Percentiles rank a stretch among this genome's conserved stretches.
These are phyloP conservation scores for Urostyla sp. DNA, from an alignment of 73 alveolate species.

Conservation along the genomic window DNA sequence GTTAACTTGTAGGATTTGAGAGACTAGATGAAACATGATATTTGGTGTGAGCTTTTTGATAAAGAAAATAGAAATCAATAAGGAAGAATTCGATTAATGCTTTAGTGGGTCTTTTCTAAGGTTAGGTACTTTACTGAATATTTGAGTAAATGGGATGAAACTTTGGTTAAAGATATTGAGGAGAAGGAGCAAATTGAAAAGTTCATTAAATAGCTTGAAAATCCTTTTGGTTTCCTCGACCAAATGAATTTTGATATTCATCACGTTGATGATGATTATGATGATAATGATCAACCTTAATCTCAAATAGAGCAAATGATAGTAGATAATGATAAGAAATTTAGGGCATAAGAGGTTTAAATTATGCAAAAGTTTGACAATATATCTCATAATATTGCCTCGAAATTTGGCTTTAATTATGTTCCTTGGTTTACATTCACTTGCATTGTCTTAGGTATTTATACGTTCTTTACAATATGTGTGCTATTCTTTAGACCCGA, in stretches of 20 bases:
- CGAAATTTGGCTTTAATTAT: conserved; percentile 40
- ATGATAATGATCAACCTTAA: neutral
- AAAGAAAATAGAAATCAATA: neutral
- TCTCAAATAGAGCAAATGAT: conserved; percentile 12
- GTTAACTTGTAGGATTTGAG: conserved; percentile 29
- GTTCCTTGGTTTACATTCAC: conserved; percentile 65
- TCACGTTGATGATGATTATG: conserved; percentile 13
- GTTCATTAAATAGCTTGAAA: conserved; percentile 56
- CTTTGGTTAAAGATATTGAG: conserved; percentile 50
- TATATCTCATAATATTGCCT: conserved; percentile 33
- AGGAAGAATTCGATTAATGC: conserved; percentile 57
- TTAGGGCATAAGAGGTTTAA: conserved; percentile 16
- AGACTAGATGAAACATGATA: conserved; percentile 64
- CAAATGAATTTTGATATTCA: conserved; percentile 14
- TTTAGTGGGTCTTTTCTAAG: conserved; percentile 69
- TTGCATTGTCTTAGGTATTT: conserved; percentile 29
- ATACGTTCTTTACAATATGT: conserved; percentile 40
- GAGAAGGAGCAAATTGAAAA: conserved; percentile 58
- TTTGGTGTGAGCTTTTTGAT: conserved; percentile 54
- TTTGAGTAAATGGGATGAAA: conserved; percentile 64
- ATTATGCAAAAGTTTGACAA: conserved; percentile 16
- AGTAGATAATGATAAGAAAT: conserved; percentile 4
- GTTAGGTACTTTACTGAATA: conserved; percentile 57
- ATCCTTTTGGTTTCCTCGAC: conserved; percentile 75
- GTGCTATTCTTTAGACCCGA: conserved; percentile 45